Evolutionary conservation across 2,329 filamentous ascomycete species (phyloP), one percentile per base, ranked within the genome.

Genomic region (Ophiostoma ulmi): DNA sequence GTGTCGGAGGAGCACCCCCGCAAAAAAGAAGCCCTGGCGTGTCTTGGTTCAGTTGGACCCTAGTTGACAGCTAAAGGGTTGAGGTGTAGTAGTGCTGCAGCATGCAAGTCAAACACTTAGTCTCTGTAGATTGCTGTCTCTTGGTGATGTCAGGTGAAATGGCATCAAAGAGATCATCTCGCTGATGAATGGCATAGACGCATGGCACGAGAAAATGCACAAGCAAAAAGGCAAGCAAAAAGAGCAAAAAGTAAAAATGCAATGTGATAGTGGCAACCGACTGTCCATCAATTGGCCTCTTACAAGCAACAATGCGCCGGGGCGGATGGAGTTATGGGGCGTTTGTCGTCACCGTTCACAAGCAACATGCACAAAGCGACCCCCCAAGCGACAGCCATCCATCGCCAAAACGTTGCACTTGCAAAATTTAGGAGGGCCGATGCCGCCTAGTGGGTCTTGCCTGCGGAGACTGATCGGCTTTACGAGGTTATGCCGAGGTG

Each of bases 1-100:
- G 22, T 63, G 48, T 39, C 52, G 22, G 52, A 70, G 64, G 52
- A 26, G 69, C 65, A 67, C 64, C 69, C 69, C 63, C 69, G 44
- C 44, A 48, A 67, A 70, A 67, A 61, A 7, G 41, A 39, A 67
- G 69, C 64, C 38, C 65, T 67, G 65, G 10, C 48, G 52, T 70
- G 69, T 70, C 61, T 66, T 65, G 69, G 44, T 22, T 11, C 6
- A 64, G 69, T 65, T 44, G 61, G 36, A 65, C 63, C 36, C 63
- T 65, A 22, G 63, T 6, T 67, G 64, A 48, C 44, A 64, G 69
- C 69, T 58, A 58, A 41, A 58, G 22, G 31, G 35, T 10, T 20
- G 38, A 22, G 10, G 61, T 66, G 20, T 31, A 58, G 22, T 26
- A 5, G 17, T 14, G 11, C 35, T 58, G 64, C 22, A 38, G 22